Evolutionary conservation across 768 basidiomycete genomes (phyloP), one percentile per base, ranked within the genome.

Genomic region (Suillus placidus): DNA sequence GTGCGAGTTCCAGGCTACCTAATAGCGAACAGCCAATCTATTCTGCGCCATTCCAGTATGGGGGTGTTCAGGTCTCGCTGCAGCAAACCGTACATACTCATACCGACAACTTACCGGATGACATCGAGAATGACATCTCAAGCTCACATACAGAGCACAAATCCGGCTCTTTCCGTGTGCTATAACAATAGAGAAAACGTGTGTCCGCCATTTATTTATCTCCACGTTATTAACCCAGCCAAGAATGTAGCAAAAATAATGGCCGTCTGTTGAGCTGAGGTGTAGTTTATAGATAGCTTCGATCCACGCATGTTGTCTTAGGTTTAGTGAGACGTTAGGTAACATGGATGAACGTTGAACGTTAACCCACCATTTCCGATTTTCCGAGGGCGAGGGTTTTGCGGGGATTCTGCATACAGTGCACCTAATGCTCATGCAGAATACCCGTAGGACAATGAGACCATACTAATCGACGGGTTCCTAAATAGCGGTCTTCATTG

Each of bases 61-160:
- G 65, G 23, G 49, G 66, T 8, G 66, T 57, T 30, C 67, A 67
- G 26, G 55, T 67, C 9, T 57, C 60, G 3, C 26, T 67, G 30
- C 40, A 62, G 35, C 52, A 67, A 30, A 62, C 18, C 23, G 30
- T 66, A 26, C 67, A 67, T 4, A 67, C 65, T 7, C 67, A 62
- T 35, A 47, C 60, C 40, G 67, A 67, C 49, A 26, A 26, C n/a
- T 54, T 54, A 40, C 47, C 49, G 12, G 52, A 14, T 10, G 66
- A 57, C 18, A 14, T 38, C 6, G 56, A 51, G 18, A 65, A n/a
- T 57, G 51, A 43, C 13, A 34, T 37, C 38, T 12, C 38, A 32
- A 54, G 37, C 32, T 12, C 40, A 18, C 9, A 6, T 7, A 14
- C 26, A 37, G 32, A 60, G 20, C 30, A 20, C 20, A 64, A 66